Percentiles rank a stretch among this genome's conserved stretches.
phyloP scores from a whole-genome alignment of 805 yeast genomes.

The Kazachstania viticola region DNA sequence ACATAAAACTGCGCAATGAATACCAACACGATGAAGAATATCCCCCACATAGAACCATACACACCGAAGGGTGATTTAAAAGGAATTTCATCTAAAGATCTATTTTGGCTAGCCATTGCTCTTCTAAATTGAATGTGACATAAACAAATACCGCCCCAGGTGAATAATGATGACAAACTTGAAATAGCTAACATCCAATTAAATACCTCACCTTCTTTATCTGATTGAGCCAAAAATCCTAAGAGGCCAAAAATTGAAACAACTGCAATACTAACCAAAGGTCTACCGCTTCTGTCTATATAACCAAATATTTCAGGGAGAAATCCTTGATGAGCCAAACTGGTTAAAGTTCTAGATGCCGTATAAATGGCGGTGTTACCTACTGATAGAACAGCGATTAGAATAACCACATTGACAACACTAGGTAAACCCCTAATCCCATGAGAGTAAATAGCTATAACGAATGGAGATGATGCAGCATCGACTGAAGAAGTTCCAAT shows the following conservation, averaged over 20 bases:
- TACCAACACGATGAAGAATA: conserved; percentile 44
- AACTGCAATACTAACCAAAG: conserved; percentile 43
- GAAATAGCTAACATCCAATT: conserved; percentile 54
- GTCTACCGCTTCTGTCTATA: conserved; percentile 59
- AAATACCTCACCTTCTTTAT: conserved; percentile 43
- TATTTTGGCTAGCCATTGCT: conserved; percentile 54
- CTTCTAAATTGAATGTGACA: conserved; percentile 53
- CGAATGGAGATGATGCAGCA: conserved; percentile 68
- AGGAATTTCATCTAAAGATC: conserved; percentile 55
- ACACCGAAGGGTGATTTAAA: conserved; percentile 60
- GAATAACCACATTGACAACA: conserved; percentile 56
- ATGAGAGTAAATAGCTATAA: conserved; percentile 53
- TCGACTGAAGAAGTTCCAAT: conserved; percentile 40
- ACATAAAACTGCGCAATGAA: conserved; percentile 74
- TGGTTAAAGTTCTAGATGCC: conserved; percentile 52
- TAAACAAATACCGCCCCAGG: conserved; percentile 51
- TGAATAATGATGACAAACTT: conserved; percentile 50
- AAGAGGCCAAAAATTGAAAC: conserved; percentile 45
- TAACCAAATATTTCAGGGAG: conserved; percentile 49
- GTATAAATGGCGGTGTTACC: conserved; percentile 66
- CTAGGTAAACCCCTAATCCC: conserved; percentile 56
- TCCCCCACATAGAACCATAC: conserved; percentile 55
- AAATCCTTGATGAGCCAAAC: conserved; percentile 52
- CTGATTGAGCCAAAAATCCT: conserved; percentile 46
- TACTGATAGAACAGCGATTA: conserved; percentile 57